Percentiles rank a stretch among this genome's conserved stretches.
phyloP scores from a whole-genome alignment of 208 protist species.

The Wallacemonas collosoma region DNA sequence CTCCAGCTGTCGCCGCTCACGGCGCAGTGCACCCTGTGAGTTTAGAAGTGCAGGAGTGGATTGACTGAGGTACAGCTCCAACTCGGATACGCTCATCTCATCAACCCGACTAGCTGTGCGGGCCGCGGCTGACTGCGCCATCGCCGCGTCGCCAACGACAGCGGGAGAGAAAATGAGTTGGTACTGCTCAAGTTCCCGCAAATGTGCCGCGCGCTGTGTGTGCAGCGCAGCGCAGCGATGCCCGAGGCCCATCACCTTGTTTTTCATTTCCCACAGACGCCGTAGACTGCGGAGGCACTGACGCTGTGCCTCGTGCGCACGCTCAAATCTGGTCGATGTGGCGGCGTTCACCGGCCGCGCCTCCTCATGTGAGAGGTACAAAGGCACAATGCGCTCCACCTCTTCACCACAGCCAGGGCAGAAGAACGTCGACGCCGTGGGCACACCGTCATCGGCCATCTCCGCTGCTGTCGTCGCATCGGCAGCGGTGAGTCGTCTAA shows the following conservation, averaged over 20 bases:
- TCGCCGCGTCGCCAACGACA: background rate
- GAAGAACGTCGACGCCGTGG: slow-evolving; percentile 21
- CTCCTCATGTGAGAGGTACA: slow-evolving; percentile 39
- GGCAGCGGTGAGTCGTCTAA: slow-evolving; percentile 19
- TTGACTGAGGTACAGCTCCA: slow-evolving; percentile 73
- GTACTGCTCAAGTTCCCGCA: slow-evolving; percentile 54
- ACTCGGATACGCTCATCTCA: slow-evolving; percentile 68
- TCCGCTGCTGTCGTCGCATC: slow-evolving; percentile 6
- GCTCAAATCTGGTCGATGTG: slow-evolving; percentile 13
- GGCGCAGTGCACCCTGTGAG: slow-evolving; percentile 53
- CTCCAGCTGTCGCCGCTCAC: slow-evolving; percentile 50
- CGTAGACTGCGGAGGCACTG: slow-evolving; percentile 48
- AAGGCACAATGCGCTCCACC: slow-evolving; percentile 49
- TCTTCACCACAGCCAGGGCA: slow-evolving; percentile 54
- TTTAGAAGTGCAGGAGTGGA: slow-evolving; percentile 43
- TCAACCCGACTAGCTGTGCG: slow-evolving; percentile 24
- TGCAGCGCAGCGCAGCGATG: slow-evolving; percentile 68
- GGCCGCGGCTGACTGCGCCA: slow-evolving; percentile 2
- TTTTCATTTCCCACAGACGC: slow-evolving; percentile 36
- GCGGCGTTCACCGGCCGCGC: slow-evolving; percentile 11
- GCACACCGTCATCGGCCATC: slow-evolving; percentile 15
- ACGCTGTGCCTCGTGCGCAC: slow-evolving; percentile 54
- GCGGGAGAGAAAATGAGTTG: slow-evolving; percentile 46
- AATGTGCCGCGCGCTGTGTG: slow-evolving; percentile 38
- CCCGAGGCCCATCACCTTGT: slow-evolving; percentile 45